These are phyloP conservation scores for Amylocystis lapponica DNA, from an alignment of 768 basidiomycete species.

Conservation along the genomic window DNA sequence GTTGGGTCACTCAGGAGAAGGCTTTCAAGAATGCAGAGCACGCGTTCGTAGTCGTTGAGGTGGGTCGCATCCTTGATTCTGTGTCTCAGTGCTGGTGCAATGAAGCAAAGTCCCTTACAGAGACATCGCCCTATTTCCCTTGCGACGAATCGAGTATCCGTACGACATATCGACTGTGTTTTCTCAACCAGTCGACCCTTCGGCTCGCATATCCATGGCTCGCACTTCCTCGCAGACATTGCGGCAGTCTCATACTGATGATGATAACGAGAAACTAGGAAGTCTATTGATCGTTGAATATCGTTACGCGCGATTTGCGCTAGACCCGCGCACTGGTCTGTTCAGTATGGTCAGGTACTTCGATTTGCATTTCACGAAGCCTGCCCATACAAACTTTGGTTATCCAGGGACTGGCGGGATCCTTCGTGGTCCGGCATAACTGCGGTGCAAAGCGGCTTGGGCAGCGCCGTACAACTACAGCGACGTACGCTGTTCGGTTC, in stretches of 20 bases:
- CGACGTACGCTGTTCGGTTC: conserved; percentile 70
- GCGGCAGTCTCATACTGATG: conserved; percentile 15
- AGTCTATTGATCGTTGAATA: conserved; percentile 76
- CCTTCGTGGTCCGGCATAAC: conserved; percentile 58
- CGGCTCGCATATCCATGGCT: conserved; percentile 9
- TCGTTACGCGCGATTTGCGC: conserved; percentile 84
- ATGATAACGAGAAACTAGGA: conserved; percentile 35
- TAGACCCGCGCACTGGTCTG: conserved; percentile 78
- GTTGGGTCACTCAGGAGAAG: conserved; percentile 77
- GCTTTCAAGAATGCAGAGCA: conserved; percentile 67
- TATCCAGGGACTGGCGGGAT: conserved; percentile 84
- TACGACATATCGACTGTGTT: conserved; percentile 82
- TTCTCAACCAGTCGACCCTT: conserved; percentile 26
- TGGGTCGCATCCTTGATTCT: conserved; percentile 32
- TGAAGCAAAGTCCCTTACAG: conserved; percentile 69
- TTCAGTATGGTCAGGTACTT: conserved; percentile 76
- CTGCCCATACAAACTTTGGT: not conserved
- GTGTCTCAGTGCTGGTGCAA: conserved; percentile 21
- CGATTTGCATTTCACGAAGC: not conserved
- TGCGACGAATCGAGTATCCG: conserved; percentile 64
- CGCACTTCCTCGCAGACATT: conserved; percentile 11
- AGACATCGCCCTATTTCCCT: conserved; percentile 72
- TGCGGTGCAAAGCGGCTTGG: conserved; percentile 62
- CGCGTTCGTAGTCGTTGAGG: conserved; percentile 89
- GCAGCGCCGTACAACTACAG: conserved; percentile 49